Evolutionary conservation across 371 early-diverging fungal genomes (phyloP).

Genomic region (Blakeslea trispora): DNA sequence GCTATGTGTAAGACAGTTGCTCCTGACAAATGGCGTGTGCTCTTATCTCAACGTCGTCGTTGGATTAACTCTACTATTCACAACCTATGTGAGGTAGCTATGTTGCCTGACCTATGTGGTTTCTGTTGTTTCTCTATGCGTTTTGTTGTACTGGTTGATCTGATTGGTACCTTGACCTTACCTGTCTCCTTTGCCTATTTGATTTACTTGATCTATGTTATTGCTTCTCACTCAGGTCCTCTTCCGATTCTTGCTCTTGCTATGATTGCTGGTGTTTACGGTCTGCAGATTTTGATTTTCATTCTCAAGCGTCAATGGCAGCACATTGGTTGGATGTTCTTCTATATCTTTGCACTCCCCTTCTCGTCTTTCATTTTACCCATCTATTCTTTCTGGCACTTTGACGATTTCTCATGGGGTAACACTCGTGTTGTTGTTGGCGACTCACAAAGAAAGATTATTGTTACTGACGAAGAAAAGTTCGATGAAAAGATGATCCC

Average conservation of each 20-base stretch:
- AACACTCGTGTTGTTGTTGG: conserved; percentile 79
- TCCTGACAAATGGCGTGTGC: conserved; percentile 90
- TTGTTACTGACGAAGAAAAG: conserved; percentile 57
- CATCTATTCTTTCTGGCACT: conserved; percentile 81
- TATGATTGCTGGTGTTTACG: conserved; percentile 71
- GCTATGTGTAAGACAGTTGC: conserved; percentile 94
- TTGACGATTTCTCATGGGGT: conserved; percentile 92
- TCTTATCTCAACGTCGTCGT: conserved; percentile 81
- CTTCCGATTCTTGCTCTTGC: conserved; percentile 54
- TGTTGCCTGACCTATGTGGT: conserved; percentile 90
- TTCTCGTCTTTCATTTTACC: conserved; percentile 77
- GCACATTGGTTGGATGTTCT: conserved; percentile 94
- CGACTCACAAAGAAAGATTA: conserved; percentile 57
- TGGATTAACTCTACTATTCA: conserved; percentile 98
- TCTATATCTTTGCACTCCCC: conserved; percentile 80
- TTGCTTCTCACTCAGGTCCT: conserved; percentile 38
- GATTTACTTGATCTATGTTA: conserved; percentile 65
- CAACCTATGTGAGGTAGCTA: conserved; percentile 90
- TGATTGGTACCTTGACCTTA: conserved; percentile 90
- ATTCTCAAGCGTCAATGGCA: conserved; percentile 84
- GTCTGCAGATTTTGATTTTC: conserved; percentile 83
- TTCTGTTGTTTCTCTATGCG: conserved; percentile 97
- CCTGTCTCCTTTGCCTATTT: conserved; percentile 89
- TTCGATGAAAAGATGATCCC: conserved; percentile 86
- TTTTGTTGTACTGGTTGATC: conserved; percentile 88